Conservation (phyloP, 2,329 filamentous ascomycete species). For the Biscogniauxia mediterranea region DNA sequence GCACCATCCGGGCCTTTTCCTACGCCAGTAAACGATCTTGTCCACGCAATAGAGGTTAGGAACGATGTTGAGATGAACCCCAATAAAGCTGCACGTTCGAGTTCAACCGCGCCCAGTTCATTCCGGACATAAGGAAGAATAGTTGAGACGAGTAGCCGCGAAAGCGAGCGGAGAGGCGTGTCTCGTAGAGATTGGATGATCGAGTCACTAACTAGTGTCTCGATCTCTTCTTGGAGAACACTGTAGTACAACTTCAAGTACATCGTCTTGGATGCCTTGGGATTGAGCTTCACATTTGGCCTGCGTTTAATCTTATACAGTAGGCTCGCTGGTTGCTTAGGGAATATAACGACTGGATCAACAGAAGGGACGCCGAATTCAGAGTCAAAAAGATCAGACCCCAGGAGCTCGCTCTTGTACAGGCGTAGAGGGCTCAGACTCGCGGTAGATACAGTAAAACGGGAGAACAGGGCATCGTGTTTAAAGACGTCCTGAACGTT, state of each 20-base stretch:
- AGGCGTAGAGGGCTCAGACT: slow-evolving; percentile 72
- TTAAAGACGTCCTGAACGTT: slow-evolving; percentile 98
- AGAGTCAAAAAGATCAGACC: slow-evolving; percentile 67
- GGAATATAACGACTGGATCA: slow-evolving; percentile 65
- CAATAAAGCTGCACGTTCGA: slow-evolving; percentile 56
- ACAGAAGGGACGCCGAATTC: slow-evolving; percentile 55
- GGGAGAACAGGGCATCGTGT: slow-evolving; percentile 74
- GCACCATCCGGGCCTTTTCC: slow-evolving; percentile 39
- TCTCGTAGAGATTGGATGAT: slow-evolving; percentile 40
- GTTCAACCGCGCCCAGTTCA: slow-evolving; percentile 47
- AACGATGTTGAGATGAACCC: slow-evolving; percentile 50
- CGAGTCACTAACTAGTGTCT: slow-evolving; percentile 44
- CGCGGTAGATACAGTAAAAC: slow-evolving; percentile 86
- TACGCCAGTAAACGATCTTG: slow-evolving; percentile 48
- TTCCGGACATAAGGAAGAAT: slow-evolving; percentile 45
- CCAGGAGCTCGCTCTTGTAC: slow-evolving; percentile 66
- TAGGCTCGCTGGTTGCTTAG: slow-evolving; percentile 76
- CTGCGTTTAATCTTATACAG: slow-evolving; percentile 74
- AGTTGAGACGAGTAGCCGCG: slow-evolving; percentile 44
- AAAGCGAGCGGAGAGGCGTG: slow-evolving; percentile 45
- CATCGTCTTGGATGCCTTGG: slow-evolving; percentile 47
- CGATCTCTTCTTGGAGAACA: slow-evolving; percentile 73
- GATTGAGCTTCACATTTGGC: slow-evolving; percentile 26
- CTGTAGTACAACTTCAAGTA: slow-evolving; percentile 74
- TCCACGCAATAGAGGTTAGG: slow-evolving; percentile 47